Base-by-base conservation (phyloP, 768 basidiomycete species). In the Collybia sordida region DNA sequence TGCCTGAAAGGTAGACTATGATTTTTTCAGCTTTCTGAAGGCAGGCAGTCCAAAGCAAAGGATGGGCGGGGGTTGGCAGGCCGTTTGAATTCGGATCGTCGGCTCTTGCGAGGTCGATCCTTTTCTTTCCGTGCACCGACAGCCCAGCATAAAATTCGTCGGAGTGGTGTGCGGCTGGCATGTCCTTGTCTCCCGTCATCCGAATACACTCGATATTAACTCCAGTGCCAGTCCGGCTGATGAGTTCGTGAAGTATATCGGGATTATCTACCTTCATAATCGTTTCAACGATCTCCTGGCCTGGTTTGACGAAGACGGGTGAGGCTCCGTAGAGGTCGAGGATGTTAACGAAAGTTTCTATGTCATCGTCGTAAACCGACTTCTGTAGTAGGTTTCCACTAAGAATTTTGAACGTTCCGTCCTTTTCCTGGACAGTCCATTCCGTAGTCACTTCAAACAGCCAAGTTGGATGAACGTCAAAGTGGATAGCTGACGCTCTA, bases 111-210 rank as follows among this genome's bases (percentile, higher is more conserved):
- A 83, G 68, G 55, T 83, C 81, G 14, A 70, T 68, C 3, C 80
- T 70, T 57, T 85, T 84, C 69, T 81, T 82, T 15, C 82, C 83
- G 50, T 83, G 80, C 18, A 85, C 79, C 46, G 77, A 77, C 36
- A 86, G 68, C 0, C 84, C 83, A 15, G 83, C 75, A 55, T 85
- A 86, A 0, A 77, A 38, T 58, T 64, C 71, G 58, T 74, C 71
- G 45, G 63, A 54, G 54, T 75, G 73, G 53, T 73, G 71, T 35
- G 60, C 52, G 11, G 61, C 57, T 8, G 51, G 50, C 21, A 56
- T n/a, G n/a, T n/a, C 49, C 19, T 67, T 63, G 5, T 64, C 59
- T 8, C 63, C 64, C 2, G 60, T 60, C 12, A 42, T 40, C n/a
- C 60, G 55, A 18, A 58, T 59, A 0, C 47, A 51, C 14, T 64